phyloP scores from a whole-genome alignment of 805 yeast species.

The Pichia phayaonensis region DNA sequence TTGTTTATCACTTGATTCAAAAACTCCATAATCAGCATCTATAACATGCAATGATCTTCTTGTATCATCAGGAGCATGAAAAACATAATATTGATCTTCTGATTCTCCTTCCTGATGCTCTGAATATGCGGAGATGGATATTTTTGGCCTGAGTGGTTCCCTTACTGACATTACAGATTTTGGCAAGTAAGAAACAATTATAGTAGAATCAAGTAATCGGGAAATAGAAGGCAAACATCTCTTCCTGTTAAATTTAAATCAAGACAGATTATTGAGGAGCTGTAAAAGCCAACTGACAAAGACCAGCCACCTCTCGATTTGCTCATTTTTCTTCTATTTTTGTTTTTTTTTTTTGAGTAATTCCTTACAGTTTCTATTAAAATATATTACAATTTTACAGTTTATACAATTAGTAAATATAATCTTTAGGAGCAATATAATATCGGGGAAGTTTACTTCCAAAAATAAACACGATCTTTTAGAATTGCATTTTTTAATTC shows the following conservation, averaged over 20 bases:
- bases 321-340: neutral
- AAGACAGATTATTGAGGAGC: neutral
- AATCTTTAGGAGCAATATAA: too few species aligned
- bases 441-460: conserved; percentile 14
- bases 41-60: conserved; percentile 7
- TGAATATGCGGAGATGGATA: neutral
- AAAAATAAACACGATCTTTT: conserved; percentile 21
- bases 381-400: too few species aligned
- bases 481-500: conserved; percentile 18
- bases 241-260: neutral
- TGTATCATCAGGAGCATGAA: neutral
- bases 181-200: neutral
- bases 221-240: too few species aligned
- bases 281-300: neutral
- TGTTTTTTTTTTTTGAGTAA: neutral
- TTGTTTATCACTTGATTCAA: conserved; percentile 7
- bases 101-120: neutral
- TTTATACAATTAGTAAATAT: too few species aligned
- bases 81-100: conserved; percentile 7
- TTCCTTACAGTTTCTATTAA: neutral
- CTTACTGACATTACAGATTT: neutral
- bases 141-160: neutral
- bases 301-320: neutral
- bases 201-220: neutral
- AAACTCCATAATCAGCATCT: conserved; percentile 12